Evolutionary conservation across 768 basidiomycete species (phyloP), one percentile per base, ranked within the genome.

Genomic region (Pleurotus platypus): DNA sequence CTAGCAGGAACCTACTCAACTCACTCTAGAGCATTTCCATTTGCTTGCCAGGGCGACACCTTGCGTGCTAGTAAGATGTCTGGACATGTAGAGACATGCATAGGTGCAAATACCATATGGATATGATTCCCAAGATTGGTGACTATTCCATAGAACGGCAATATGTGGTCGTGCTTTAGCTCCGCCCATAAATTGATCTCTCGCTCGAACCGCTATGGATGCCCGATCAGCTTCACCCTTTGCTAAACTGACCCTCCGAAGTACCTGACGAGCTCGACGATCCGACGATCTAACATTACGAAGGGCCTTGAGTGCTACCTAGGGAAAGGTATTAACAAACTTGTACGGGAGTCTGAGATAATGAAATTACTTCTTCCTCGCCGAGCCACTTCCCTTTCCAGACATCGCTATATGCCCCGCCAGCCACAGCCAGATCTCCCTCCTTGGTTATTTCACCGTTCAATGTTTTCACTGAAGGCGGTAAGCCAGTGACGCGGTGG

Each of bases 41-140:
- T 77, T 37, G 75, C 72, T 69, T 84, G 82, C 84, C 84, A 86
- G 4, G 83, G 81, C 8, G 84, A 84, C 30, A 86, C 82, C 82
- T 84, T 9, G 37, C 37, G 24, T 51, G 20, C 4, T n/a, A 54
- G 20, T 27, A 20, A 37, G 24, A 22, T 5, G 35, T 37, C 43
- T 2, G 30, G 7, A 35, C 30, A 11, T 4, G 8, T 35, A 35
- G 30, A 35, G 30, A 35, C 30, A 11, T 35, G 11, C 30, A 35
- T 35, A 9, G 8, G 30, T 35, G 16, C 46, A 61, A 24, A 67
- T 63, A 74, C 83, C 65, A 80, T 81, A 61, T 83, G 75, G 47
- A 84, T 70, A 43, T 77, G 72, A 40, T 69, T 75, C 0, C 80
- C 81, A 57, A 79, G 70, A 58, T 83, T 73, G 4, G 80, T 82